Percentiles rank a stretch among this genome's conserved stretches.
These are phyloP conservation scores for Lichtheimia ramosa DNA, from an alignment of 371 early-diverging fungal species.

Conservation along the genomic window DNA sequence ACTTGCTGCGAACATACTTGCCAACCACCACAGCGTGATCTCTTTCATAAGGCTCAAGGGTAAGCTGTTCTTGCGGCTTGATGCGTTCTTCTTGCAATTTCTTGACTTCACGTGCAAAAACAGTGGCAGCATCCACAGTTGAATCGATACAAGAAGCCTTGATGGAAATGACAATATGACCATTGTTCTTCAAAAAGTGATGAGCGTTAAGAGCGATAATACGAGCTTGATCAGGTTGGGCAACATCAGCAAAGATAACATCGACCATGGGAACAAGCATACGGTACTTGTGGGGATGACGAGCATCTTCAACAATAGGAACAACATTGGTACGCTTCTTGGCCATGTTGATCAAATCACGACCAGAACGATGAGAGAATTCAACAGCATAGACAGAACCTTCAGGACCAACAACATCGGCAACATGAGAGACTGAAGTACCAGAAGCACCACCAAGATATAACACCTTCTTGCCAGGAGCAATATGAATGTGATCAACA, in stretches of 20 bases:
- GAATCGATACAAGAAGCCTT: conserved; percentile 99
- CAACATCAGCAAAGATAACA: conserved; percentile 99
- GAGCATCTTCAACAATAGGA: conserved; percentile 99
- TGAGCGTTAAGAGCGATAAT: conserved; percentile 99
- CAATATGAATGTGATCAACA: conserved; percentile 96
- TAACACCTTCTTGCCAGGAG: conserved; percentile 97
- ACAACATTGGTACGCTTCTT: conserved; percentile 99
- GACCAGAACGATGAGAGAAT: conserved; percentile 99
- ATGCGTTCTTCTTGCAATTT: conserved; percentile 98
- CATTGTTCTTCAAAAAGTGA: conserved; percentile 98
- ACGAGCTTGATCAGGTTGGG: conserved; percentile 99
- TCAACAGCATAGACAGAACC: conserved; percentile 99
- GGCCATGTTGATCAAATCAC: conserved; percentile 99
- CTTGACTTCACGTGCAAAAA: conserved; percentile 99
- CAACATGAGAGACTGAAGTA: conserved; percentile 99
- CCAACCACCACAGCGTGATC: conserved; percentile 99
- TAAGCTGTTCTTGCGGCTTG: conserved; percentile 99
- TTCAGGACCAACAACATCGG: conserved; percentile 97
- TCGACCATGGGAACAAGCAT: conserved; percentile 99
- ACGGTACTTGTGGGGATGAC: conserved; percentile 99
- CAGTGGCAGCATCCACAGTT: conserved; percentile 94
- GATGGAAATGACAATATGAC: conserved; percentile 99
- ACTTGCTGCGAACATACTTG: conserved; percentile 73
- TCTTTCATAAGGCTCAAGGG: conserved; percentile 99
- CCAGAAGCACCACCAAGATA: conserved; percentile 99